Evolutionary conservation across 176 grass and related monocot species (phyloP).

Genomic region (Carex pumila): DNA sequence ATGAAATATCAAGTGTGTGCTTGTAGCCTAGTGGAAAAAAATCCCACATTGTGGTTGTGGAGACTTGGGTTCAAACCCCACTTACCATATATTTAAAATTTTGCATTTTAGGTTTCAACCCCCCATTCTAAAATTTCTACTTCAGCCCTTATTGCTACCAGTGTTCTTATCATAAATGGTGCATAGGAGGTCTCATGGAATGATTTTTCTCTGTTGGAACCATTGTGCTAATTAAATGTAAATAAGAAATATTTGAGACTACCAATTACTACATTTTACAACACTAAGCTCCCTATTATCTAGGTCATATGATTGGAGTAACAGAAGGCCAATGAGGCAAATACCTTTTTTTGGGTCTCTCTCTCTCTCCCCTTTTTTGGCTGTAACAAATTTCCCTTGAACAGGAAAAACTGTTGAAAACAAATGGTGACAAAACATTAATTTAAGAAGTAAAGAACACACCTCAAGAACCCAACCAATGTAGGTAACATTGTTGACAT

Average conservation of each 20-base stretch:
- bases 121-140: too few relatives aligned
- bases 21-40: too few relatives aligned
- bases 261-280: neutral
- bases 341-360: neutral
- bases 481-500: conserved; percentile 99
- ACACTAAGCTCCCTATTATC: neutral
- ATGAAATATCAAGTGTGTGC: too few relatives aligned
- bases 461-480: conserved; percentile 99
- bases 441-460: conserved; percentile 17
- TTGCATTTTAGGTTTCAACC: too few relatives aligned
- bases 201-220: neutral
- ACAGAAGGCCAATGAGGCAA: neutral
- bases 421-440: neutral
- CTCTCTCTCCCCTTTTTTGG: neutral
- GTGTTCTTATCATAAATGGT: neutral
- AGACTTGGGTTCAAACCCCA: too few relatives aligned
- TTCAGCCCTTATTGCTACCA: neutral
- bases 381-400: neutral
- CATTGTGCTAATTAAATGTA: neutral
- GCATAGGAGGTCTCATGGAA: neutral
- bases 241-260: neutral
- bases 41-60: too few relatives aligned
- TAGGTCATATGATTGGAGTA: neutral
- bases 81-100: too few relatives aligned
- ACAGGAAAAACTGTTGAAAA: neutral